A percentile compares a stretch with the other conserved stretches of the same genome.
Conservation (phyloP, 805 yeast species). For the Ogataea nakhonphanomensis region DNA sequence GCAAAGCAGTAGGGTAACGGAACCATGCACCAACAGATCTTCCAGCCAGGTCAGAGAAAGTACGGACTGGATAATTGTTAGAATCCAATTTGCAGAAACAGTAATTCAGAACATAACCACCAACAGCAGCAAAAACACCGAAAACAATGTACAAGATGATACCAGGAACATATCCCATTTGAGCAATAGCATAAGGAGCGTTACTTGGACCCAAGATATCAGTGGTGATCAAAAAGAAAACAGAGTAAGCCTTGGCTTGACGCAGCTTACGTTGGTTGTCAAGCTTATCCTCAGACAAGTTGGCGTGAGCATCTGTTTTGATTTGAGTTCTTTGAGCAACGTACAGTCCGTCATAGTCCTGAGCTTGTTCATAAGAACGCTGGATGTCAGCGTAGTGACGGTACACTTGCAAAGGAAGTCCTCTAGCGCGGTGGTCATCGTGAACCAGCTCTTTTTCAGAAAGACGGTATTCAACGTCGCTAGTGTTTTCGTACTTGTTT, state of each 20-base stretch:
- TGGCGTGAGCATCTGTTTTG: conserved; percentile 4
- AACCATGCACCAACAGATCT: conserved; percentile 36
- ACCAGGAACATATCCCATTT: conserved; percentile 46
- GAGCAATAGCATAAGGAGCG: conserved; percentile 44
- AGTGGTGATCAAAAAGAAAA: conserved; percentile 46
- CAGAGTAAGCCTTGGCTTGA: conserved; percentile 23
- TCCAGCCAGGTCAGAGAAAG: conserved; percentile 41
- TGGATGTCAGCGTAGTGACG: conserved; percentile 14
- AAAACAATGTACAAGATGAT: conserved; percentile 38
- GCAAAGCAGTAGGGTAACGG: conserved; percentile 33
- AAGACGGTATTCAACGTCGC: conserved; percentile 1
- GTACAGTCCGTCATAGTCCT: conserved; percentile 11
- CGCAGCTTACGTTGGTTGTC: conserved; percentile 10
- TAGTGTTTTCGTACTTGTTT: not conserved
- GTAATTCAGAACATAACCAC: conserved; percentile 39
- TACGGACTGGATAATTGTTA: conserved; percentile 40
- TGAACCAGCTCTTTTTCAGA: not conserved
- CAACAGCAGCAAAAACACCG: conserved; percentile 40
- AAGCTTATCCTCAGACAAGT: conserved; percentile 11
- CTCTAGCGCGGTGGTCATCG: conserved; percentile 7
- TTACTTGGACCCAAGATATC: conserved; percentile 46
- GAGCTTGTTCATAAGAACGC: conserved; percentile 7
- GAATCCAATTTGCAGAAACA: conserved; percentile 39
- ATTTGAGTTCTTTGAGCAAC: conserved; percentile 10
- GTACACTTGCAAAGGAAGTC: conserved; percentile 11